Evolutionary conservation across 345 rosid genomes (phyloP).

Genomic region (Ceriops zippeliana): DNA sequence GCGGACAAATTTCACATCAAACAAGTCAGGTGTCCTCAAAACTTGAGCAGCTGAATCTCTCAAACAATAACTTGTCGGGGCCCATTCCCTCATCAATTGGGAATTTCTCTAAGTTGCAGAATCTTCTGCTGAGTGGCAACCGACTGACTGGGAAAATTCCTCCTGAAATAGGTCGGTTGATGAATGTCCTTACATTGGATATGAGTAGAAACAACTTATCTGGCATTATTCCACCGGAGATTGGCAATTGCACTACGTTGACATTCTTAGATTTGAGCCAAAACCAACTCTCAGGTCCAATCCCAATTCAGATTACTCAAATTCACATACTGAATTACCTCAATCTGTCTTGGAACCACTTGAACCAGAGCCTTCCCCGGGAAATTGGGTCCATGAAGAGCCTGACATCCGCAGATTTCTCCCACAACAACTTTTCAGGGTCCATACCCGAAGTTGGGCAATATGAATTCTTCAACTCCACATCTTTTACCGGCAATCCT

Average conservation of each 20-base stretch:
- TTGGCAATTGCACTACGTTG: conserved; percentile 50
- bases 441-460: conserved; percentile 57
- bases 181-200: conserved; percentile 46
- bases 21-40: conserved; percentile 30
- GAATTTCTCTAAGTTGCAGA: conserved; percentile 50
- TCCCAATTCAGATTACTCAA: conserved; percentile 44
- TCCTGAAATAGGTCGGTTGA: conserved; percentile 39
- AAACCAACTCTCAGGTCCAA: conserved; percentile 59
- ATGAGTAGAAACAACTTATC: conserved; percentile 49
- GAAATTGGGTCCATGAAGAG: conserved; percentile 56
- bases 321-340: conserved; percentile 51
- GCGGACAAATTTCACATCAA: conserved; percentile 44
- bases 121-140: conserved; percentile 52
- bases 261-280: conserved; percentile 64
- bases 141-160: conserved; percentile 51
- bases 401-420: conserved; percentile 59
- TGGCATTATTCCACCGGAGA: conserved; percentile 45
- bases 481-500: conserved; percentile 62
- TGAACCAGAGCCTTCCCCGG: conserved; percentile 42
- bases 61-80: conserved; percentile 53
- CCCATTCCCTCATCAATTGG: conserved; percentile 48
- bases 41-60: conserved; percentile 52
- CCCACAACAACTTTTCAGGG: conserved; percentile 62
- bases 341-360: conserved; percentile 57
- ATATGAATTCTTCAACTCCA: conserved; percentile 46